These are phyloP conservation scores for Colletotrichum eleusines DNA, from an alignment of 2,329 filamentous ascomycete genomes.

Conservation along the genomic window DNA sequence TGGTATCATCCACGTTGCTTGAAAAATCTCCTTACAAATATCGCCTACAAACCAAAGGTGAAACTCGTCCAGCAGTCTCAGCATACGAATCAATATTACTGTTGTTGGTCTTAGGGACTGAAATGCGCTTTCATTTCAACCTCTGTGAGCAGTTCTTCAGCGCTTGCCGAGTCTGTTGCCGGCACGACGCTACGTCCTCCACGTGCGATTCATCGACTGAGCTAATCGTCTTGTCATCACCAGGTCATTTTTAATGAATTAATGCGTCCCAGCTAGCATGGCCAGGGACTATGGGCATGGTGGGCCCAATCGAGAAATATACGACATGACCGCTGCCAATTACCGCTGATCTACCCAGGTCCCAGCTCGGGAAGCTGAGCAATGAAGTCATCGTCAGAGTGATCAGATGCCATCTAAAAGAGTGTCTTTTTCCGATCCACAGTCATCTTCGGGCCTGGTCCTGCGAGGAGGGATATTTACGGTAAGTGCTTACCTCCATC, in stretches of 20 bases:
- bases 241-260: not conserved
- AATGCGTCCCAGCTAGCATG: not conserved
- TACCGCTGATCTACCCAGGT: not conserved
- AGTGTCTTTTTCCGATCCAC: not conserved
- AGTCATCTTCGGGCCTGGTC: not conserved
- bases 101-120: not conserved
- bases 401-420: not conserved
- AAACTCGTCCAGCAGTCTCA: not conserved
- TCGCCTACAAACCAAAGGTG: not conserved
- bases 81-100: rapidly evolving
- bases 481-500: not conserved
- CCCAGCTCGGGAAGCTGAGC: too few species aligned
- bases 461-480: not conserved
- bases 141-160: not conserved
- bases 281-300: not conserved
- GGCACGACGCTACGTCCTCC: not conserved
- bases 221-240: not conserved
- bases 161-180: not conserved
- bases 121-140: not conserved
- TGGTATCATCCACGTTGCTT: not conserved
- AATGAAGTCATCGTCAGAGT: too few species aligned
- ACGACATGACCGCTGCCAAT: too few species aligned
- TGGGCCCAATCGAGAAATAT: not conserved
- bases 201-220: not conserved
- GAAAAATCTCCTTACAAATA: not conserved